These are phyloP conservation scores for Penicillium crustosum DNA, from an alignment of 2,329 filamentous ascomycete species.

Conservation along the genomic window DNA sequence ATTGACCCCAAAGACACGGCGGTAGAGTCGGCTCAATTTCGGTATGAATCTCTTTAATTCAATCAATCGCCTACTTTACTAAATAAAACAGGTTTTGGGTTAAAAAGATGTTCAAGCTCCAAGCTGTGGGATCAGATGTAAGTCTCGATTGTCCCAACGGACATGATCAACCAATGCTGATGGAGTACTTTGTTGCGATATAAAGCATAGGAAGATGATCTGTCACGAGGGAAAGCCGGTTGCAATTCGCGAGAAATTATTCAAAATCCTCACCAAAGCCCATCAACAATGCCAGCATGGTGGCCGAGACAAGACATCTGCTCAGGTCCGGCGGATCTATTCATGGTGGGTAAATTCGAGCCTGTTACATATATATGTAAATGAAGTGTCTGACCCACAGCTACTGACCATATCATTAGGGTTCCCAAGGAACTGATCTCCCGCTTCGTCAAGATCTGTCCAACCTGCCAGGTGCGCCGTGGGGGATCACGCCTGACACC, in stretches of 20 bases:
- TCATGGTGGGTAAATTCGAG: slow-evolving; percentile 45
- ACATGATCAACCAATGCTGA: background rate
- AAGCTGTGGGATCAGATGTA: slow-evolving; percentile 44
- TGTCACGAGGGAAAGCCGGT: slow-evolving; percentile 55
- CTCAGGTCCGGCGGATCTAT: slow-evolving; percentile 50
- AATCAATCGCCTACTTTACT: background rate
- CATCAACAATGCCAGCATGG: slow-evolving; percentile 54
- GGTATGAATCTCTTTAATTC: slow-evolving; percentile 32
- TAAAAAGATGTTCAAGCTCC: slow-evolving; percentile 55
- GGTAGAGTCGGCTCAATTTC: slow-evolving; percentile 52
- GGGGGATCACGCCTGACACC: slow-evolving; percentile 44
- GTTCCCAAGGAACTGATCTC: slow-evolving; percentile 54
- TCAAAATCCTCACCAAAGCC: slow-evolving; percentile 52
- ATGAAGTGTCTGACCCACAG: background rate
- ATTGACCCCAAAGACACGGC: slow-evolving; percentile 52
- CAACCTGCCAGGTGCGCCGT: slow-evolving; percentile 50
- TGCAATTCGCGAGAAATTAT: slow-evolving; percentile 53
- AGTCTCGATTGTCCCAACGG: slow-evolving; percentile 15
- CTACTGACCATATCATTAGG: slow-evolving; percentile 34
- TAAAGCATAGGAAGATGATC: slow-evolving; percentile 44
- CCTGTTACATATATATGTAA: background rate
- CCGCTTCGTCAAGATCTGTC: slow-evolving; percentile 53
- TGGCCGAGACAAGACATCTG: slow-evolving; percentile 55
- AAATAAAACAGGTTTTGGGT: slow-evolving; percentile 48
- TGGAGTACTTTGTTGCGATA: background rate